phyloP scores from a whole-genome alignment of 2,329 filamentous ascomycete genomes.

The Arthroderma uncinatum region DNA sequence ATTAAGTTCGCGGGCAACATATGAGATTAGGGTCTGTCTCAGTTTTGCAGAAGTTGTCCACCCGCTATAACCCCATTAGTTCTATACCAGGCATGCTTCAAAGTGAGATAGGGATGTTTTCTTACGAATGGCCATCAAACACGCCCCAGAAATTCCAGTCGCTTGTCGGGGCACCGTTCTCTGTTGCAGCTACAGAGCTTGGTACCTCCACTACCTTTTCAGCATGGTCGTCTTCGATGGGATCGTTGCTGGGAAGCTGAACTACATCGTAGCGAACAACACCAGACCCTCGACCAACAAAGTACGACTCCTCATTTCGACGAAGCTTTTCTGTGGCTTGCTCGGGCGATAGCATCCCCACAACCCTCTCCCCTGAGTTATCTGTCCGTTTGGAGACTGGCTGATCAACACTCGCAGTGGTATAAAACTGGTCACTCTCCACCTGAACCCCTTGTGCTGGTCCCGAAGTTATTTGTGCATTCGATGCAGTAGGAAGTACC shows the following conservation, averaged over 20 bases:
- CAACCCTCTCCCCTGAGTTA: slow-evolving; percentile 69
- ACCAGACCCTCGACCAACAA: slow-evolving; percentile 77
- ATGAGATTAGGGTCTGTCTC: slow-evolving; percentile 81
- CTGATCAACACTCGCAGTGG: slow-evolving; percentile 70
- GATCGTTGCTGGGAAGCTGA: slow-evolving; percentile 90
- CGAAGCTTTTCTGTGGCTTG: slow-evolving; percentile 85
- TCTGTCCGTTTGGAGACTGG: slow-evolving; percentile 82
- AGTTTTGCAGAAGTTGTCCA: slow-evolving; percentile 98
- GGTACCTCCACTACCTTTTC: slow-evolving; percentile 95
- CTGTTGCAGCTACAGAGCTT: slow-evolving; percentile 44
- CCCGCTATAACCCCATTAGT: slow-evolving; percentile 46
- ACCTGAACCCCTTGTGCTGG: slow-evolving; percentile 58
- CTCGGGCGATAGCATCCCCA: slow-evolving; percentile 94
- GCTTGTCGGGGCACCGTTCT: slow-evolving; percentile 47
- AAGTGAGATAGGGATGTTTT: slow-evolving; percentile 18
- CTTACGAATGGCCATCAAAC: slow-evolving; percentile 89
- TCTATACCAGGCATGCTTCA: not conserved
- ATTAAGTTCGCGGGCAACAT: slow-evolving; percentile 86
- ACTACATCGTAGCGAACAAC: slow-evolving; percentile 91
- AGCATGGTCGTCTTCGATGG: slow-evolving; percentile 95
- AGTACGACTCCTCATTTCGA: slow-evolving; percentile 80
- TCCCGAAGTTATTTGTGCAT: slow-evolving; percentile 40
- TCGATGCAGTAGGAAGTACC: slow-evolving; percentile 17
- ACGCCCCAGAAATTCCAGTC: slow-evolving; percentile 99
- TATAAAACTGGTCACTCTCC: slow-evolving; percentile 80